Evolutionary conservation across 2,329 filamentous ascomycete species (phyloP), one percentile per base, ranked within the genome.

Genomic region (Setomelanomma holmii): DNA sequence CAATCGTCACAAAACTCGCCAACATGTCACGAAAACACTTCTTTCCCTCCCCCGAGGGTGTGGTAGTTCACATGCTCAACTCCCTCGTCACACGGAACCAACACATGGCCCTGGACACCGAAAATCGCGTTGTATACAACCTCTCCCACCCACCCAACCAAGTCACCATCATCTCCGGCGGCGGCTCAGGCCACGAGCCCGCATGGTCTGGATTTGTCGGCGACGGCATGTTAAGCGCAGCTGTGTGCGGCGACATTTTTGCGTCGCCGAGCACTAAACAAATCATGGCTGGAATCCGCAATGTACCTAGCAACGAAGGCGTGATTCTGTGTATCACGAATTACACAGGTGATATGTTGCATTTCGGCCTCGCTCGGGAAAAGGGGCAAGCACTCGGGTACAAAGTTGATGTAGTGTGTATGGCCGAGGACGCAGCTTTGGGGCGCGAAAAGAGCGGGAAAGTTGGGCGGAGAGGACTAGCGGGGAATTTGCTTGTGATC

Each of bases 1-100:
- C n/a, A n/a, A n/a, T n/a, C n/a, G n/a, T 30, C 27, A 8, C 27
- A 6, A 30, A 30, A 30, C 27, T 14, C 27, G 10, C 14, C 39
- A 73, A 33, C 39, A 83, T 83, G 81, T 82, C 80, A 27, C 75
- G 78, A 21, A 84, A 83, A 69, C 81, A 83, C 64, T 84, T 83
- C 69, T 84, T 83, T 55, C 74, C 78, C 24, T 76, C 75, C 45
- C 80, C 79, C 16, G 75, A 79, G 53, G 80, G 79, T 50, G 76
- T 83, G 14, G 80, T 83, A 1, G 69, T 78, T n/a, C 75, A 78
- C 44, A 78, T 78, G 36, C 75, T 83, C 19, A 75, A 77, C 39
- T 78, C 78, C 4, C 69, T 83, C 17, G 76, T 79, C 23, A 67
- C 76, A 2, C 71, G 79, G 6, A 82, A 82, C 51, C 56, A 60